Conservation (phyloP, 371 early-diverging fungal species). For the Actinomucor elegans region DNA sequence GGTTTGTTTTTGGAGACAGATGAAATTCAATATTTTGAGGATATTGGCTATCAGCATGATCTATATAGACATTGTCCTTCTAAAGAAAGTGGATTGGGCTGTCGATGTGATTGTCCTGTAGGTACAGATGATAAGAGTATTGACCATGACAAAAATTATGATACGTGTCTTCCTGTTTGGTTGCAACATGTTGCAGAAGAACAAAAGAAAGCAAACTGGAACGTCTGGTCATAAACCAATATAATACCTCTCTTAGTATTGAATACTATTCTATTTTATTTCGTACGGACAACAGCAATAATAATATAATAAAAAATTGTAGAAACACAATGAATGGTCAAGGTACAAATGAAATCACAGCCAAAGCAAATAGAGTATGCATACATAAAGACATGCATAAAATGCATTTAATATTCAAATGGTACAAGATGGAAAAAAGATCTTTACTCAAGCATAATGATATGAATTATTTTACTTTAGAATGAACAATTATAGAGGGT, state of each 20-base stretch:
- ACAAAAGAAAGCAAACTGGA: slow-evolving; percentile 18
- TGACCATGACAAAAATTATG: slow-evolving; percentile 44
- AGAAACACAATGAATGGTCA: not conserved
- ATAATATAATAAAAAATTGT: not conserved
- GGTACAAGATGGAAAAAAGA: too few relatives aligned
- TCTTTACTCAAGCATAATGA: too few relatives aligned
- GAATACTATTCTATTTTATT: not conserved
- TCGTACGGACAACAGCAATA: not conserved
- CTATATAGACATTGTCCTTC: slow-evolving; percentile 72
- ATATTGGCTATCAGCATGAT: slow-evolving; percentile 85
- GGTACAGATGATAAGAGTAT: slow-evolving; percentile 41
- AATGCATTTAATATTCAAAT: too few relatives aligned
- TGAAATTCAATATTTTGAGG: slow-evolving; percentile 92
- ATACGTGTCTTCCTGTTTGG: slow-evolving; percentile 49
- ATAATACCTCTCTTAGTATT: not conserved
- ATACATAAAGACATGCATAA: too few relatives aligned
- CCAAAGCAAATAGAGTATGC: not conserved
- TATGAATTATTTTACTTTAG: too few relatives aligned
- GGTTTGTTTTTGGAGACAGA: slow-evolving; percentile 79
- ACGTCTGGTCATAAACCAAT: slow-evolving; percentile 17
- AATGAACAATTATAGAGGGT: too few relatives aligned
- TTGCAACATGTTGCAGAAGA: slow-evolving; percentile 19
- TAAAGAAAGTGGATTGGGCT: slow-evolving; percentile 34
- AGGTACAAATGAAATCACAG: slow-evolving; percentile 19
- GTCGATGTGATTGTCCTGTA: slow-evolving; percentile 47